phyloP scores from a whole-genome alignment of 2,329 filamentous ascomycete genomes.

The Hymenotorrendiella dingleyae region DNA sequence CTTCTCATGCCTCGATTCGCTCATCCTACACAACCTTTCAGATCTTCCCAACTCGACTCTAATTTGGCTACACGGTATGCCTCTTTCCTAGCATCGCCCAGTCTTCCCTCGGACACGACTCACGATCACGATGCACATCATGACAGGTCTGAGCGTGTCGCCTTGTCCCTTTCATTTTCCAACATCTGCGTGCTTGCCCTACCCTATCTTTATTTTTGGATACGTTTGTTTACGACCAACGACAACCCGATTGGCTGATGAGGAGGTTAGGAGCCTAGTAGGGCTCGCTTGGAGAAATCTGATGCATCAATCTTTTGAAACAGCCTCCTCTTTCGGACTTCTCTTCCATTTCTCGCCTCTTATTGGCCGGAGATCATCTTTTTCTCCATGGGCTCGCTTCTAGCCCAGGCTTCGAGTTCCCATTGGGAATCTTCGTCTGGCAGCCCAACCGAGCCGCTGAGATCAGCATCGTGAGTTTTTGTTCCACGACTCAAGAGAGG shows the following conservation, averaged over 20 bases:
- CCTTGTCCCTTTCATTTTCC: no score
- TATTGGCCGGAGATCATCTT: slow-evolving; percentile 1
- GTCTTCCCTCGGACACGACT: no score
- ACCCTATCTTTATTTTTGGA: slow-evolving; percentile 1
- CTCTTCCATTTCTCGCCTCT: no score
- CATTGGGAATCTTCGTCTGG: neutral
- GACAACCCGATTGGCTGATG: neutral
- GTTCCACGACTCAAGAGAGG: neutral
- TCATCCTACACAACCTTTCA: no score
- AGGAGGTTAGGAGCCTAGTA: neutral
- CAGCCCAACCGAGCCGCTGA: slow-evolving; percentile 5
- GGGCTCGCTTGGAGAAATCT: slow-evolving; percentile 3
- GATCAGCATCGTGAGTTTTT: neutral
- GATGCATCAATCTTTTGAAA: slow-evolving; percentile 4
- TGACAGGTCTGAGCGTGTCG: no score
- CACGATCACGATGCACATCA: no score
- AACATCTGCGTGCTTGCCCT: neutral
- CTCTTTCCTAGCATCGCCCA: no score
- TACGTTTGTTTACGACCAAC: neutral
- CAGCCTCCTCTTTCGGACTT: neutral
- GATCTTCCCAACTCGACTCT: no score
- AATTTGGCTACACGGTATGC: no score
- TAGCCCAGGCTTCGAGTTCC: neutral
- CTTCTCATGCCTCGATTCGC: no score
- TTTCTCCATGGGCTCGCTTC: neutral